Conservation (phyloP, 2,329 filamentous ascomycete species). For the Calycina herbarum region DNA sequence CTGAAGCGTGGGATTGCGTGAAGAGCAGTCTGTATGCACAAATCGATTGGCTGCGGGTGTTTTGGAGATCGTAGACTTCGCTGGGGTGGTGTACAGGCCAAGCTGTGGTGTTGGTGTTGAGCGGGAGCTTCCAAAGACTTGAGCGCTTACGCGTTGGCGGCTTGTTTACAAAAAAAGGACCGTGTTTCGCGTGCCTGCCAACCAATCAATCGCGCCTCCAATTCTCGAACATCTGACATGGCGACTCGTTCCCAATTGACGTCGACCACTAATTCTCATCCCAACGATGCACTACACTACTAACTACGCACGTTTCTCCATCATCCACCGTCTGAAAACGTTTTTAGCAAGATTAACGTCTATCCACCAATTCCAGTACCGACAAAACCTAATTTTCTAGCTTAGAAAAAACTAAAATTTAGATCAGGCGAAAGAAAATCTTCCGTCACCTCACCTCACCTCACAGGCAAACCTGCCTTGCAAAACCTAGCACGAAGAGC, state of each 20-base stretch:
- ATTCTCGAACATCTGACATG: neutral
- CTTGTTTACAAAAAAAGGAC: constrained; percentile 10
- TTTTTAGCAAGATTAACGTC: too few relatives aligned
- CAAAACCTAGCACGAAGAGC: neutral
- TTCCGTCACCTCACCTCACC: too few relatives aligned
- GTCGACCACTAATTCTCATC: neutral
- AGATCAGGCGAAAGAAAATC: too few relatives aligned
- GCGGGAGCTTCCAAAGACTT: neutral
- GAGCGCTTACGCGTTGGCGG: neutral
- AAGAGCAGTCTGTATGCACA: constrained; percentile 6
- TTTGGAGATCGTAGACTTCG: neutral
- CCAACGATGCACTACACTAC: neutral
- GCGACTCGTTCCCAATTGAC: neutral
- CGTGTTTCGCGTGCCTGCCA: constrained; percentile 7
- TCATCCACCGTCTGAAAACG: neutral
- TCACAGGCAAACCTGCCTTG: too few relatives aligned
- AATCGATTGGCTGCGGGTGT: constrained; percentile 9
- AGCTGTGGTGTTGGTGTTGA: neutral
- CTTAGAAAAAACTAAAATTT: too few relatives aligned
- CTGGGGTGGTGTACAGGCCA: neutral
- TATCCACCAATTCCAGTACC: too few relatives aligned
- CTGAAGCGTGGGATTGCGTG: constrained; percentile 6
- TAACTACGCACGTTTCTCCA: neutral
- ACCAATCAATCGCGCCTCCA: neutral
- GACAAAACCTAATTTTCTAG: too few relatives aligned